Base-by-base conservation (phyloP, 73 alveolate species). In the Paramecium octaurelia region DNA sequence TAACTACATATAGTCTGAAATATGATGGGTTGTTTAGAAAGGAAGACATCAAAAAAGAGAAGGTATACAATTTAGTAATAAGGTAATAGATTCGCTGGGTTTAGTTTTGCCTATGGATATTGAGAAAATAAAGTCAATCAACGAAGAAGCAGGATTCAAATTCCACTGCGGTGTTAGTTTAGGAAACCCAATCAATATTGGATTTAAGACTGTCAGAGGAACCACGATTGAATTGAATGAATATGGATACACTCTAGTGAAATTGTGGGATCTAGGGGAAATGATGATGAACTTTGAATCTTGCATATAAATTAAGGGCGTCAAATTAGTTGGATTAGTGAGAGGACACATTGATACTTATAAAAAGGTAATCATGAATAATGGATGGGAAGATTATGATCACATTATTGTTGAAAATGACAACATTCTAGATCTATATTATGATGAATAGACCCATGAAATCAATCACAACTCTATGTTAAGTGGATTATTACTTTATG, bases 71-170 rank as follows among this genome's bases (percentile, higher is more conserved):
- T 64, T 23, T 23, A 64, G 35, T 64, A 34, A 64, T 11, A 64
- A 64, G 84, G 46, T 64, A 64, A 64, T 64, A 31, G 84, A 64
- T 34, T 64, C 84, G 42, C 46, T 64, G 84, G 84, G 84, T 64
- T 34, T 64, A 64, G 84, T 64, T 40, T 27, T 27, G 27, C 84
- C 84, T 8, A 64, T 64, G 54, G 84, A 64, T 64, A 3, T 20
- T 64, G 84, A 64, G 84, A 64, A 64, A 64, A 12, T 64, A 34
- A 27, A 64, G 14, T 9, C 0, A 64, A 27, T 64, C 0, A 64
- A 64, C 6, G 84, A 64, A 34, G 42, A 64, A 1, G 8, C 54
- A 31, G 84, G 29, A 0, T 8, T 64, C 23, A 64, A 64, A 34
- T 64, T 31, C n/a, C 8, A 34, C 6, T 31, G 42, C 27, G 84